These are phyloP conservation scores for Hemileia vastatrix DNA, from an alignment of 1,284 basidiomycete genomes.

Conservation along the genomic window DNA sequence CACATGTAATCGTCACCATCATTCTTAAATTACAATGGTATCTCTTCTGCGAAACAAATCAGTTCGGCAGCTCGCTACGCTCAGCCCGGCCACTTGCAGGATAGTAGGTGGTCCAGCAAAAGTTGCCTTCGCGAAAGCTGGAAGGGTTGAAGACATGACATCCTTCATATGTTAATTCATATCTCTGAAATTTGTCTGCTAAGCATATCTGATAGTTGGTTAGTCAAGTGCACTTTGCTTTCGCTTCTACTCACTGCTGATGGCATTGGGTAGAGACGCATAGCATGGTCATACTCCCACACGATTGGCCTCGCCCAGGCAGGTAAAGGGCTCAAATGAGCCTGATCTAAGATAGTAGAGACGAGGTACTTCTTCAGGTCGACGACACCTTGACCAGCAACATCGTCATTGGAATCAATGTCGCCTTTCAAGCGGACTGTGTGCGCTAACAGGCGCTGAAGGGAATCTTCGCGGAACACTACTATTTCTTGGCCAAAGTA, in stretches of 20 bases:
- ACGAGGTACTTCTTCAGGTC: slow-evolving; percentile 37
- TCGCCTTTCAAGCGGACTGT: slow-evolving; percentile 55
- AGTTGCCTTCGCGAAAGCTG: slow-evolving; percentile 37
- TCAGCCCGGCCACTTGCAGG: too few species aligned
- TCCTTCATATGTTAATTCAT: slow-evolving; percentile 90
- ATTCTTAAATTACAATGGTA: too few species aligned
- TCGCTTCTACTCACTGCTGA: slow-evolving; percentile 57
- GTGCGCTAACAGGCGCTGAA: slow-evolving; percentile 87
- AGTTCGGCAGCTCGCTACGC: too few species aligned
- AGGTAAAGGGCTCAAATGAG: slow-evolving; percentile 68
- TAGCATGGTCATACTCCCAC: slow-evolving; percentile 80
- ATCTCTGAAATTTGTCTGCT: slow-evolving; percentile 91
- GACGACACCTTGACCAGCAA: too few species aligned
- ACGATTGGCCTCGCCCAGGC: slow-evolving; percentile 73
- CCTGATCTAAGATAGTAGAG: slow-evolving; percentile 44
- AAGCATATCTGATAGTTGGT: slow-evolving; percentile 59
- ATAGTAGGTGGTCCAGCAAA: slow-evolving; percentile 44
- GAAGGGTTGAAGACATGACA: slow-evolving; percentile 99
- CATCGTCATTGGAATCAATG: slow-evolving; percentile 62
- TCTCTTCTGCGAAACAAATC: too few species aligned
- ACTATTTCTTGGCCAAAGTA: slow-evolving; percentile 96
- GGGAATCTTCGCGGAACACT: slow-evolving; percentile 80
- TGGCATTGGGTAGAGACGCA: slow-evolving; percentile 88
- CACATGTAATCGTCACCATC: too few species aligned
- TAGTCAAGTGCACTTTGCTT: neutral